Percentiles rank a stretch among this genome's conserved stretches.
phyloP scores from a whole-genome alignment of 2,329 filamentous ascomycete species.

The Ophiostoma sp. region DNA sequence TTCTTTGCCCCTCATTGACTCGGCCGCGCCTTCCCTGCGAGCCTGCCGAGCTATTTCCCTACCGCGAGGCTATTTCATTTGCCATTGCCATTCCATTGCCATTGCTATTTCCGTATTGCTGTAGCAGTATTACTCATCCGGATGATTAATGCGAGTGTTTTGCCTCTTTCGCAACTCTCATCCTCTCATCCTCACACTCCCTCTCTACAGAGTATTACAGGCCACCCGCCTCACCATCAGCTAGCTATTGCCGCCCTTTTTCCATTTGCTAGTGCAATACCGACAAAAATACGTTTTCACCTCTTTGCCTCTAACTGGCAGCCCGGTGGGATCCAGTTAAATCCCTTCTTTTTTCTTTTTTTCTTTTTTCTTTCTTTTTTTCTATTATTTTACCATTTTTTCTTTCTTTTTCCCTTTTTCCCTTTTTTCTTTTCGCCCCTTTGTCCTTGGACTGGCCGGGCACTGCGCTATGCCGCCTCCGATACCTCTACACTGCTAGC shows the following conservation, averaged over 20 bases:
- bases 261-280: slow-evolving; percentile 12
- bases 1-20: slow-evolving; percentile 27
- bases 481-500: background rate
- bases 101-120: background rate
- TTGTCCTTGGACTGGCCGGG: slow-evolving; percentile 11
- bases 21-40: slow-evolving; percentile 24
- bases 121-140: background rate
- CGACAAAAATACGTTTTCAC: slow-evolving; percentile 16
- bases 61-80: background rate
- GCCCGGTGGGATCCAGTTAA: slow-evolving; percentile 4
- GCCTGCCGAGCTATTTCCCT: slow-evolving; percentile 19
- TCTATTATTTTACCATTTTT: slow-evolving; percentile 19
- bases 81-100: background rate
- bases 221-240: background rate
- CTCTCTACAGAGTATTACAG: background rate
- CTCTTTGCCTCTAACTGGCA: background rate
- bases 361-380: slow-evolving; percentile 16
- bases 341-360: slow-evolving; percentile 16
- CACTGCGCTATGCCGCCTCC: background rate
- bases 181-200: background rate
- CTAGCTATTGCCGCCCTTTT: background rate
- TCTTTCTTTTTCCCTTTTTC: slow-evolving; percentile 18
- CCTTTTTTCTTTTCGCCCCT: slow-evolving; percentile 6
- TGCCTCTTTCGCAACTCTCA: slow-evolving; percentile 19
- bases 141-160: background rate